These are phyloP conservation scores for Porodaedalea pini DNA, from an alignment of 1,284 basidiomycete species.

Conservation along the genomic window DNA sequence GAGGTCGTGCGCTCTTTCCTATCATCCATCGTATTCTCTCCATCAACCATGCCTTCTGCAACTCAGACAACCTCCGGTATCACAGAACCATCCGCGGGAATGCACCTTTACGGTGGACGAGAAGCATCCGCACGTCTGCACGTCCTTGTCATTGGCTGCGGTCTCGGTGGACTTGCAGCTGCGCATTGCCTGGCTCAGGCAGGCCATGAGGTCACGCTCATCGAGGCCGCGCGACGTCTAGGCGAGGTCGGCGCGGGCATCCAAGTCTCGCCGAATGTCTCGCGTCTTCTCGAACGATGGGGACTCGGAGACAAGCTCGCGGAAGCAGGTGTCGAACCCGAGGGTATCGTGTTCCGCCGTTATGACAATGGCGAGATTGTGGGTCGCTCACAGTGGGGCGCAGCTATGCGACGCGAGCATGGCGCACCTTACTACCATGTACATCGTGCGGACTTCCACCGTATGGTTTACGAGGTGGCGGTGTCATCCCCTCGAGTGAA, in stretches of 20 bases:
- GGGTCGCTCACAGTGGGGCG: conserved; percentile 43
- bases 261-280: conserved; percentile 46
- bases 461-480: conserved; percentile 41
- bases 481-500: conserved; percentile 35
- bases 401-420: conserved; percentile 37
- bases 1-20: too few species aligned
- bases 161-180: conserved; percentile 48
- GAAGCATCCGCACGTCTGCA: conserved; percentile 32
- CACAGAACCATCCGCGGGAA: background rate
- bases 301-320: conserved; percentile 43
- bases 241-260: conserved; percentile 49
- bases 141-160: conserved; percentile 48
- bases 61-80: background rate
- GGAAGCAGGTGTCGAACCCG: conserved; percentile 40
- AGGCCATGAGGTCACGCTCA: conserved; percentile 47
- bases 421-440: conserved; percentile 54
- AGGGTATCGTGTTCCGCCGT: conserved; percentile 41
- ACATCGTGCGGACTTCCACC: conserved; percentile 51
- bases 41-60: background rate
- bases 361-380: conserved; percentile 44
- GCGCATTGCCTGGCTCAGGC: conserved; percentile 44
- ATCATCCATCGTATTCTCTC: too few species aligned
- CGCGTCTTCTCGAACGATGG: conserved; percentile 49
- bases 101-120: conserved; percentile 29
- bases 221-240: conserved; percentile 33